Evolutionary conservation across 345 rosid species (phyloP), one percentile per base, ranked within the genome.

Genomic region (Murraya paniculata): DNA sequence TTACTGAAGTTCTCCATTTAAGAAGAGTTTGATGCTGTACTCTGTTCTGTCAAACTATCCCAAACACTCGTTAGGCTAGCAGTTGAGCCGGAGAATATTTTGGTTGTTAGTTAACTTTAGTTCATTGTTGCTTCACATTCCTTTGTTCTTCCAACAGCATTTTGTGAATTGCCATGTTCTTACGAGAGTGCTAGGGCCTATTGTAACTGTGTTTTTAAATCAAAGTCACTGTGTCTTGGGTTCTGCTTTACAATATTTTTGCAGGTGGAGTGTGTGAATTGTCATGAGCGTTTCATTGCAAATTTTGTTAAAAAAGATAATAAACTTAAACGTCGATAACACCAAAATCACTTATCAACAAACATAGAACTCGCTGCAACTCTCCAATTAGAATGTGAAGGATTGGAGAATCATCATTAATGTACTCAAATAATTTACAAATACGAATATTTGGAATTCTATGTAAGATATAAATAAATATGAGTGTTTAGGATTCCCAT

Each of bases 1-100:
- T 56, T 27, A 24, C 36, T 11, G 38, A 61, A 36, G 50, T 50
- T 38, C 61, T 79, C 68, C 60, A 27, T 33, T 25, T 31, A 28
- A 74, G 64, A 36, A 65, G 27, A 36, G 62, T 7, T 58, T 57
- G n/a, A 73, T 80, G 61, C 77, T 80, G 64, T 73, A 77, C 72
- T 53, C 33, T 38, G 9, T 4, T 41, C 14, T 57, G 27, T 0
- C 57, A 57, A 45, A 28, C 50, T 45, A 45, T 45, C 27, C 76
- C 60, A 69, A 25, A 18, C 53, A 45, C 28, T 64, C 75, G 68
- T 30, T 71, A 71, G 80, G 80, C 58, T 56, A 71, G 64, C 76
- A 56, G 0, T 41, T 41, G 82, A 59, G 76, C 67, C 80, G 13
- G 45, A 6, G 8, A 60, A 48, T 22, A 25, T 64, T 64, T 14